These are phyloP conservation scores for Elaeagnus macrophylla DNA, from an alignment of 306 rosid species.

Conservation along the genomic window DNA sequence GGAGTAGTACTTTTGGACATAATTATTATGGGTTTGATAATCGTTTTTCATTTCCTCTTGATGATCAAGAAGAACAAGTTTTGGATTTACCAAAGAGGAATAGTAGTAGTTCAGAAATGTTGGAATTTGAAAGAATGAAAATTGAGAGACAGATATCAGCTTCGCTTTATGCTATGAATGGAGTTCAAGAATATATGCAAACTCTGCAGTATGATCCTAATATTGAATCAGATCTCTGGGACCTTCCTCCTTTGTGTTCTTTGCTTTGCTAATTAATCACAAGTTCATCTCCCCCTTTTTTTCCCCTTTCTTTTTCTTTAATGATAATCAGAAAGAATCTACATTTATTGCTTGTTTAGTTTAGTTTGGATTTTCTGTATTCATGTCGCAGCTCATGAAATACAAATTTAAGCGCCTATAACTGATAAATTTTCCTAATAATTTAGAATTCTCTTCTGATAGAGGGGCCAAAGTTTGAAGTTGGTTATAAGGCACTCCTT, in stretches of 20 bases:
- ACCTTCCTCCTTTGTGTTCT: constrained; percentile 78
- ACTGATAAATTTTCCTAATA: too few relatives aligned
- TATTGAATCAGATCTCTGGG: constrained; percentile 50
- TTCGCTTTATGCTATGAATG: constrained; percentile 84
- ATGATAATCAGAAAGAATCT: too few relatives aligned
- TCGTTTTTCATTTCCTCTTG: constrained; percentile 31
- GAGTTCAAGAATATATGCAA: constrained; percentile 85
- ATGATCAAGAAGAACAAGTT: constrained; percentile 11
- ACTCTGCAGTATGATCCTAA: constrained; percentile 56
- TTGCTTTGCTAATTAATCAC: constrained; percentile 35
- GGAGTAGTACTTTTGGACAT: constrained; percentile 29
- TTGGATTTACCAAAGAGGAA: constrained; percentile 41
- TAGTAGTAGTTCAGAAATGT: constrained; percentile 26
- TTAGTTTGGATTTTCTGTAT: too few relatives aligned
- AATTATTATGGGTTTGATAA: constrained; percentile 20
- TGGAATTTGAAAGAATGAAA: constrained; percentile 77
- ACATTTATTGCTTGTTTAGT: too few relatives aligned
- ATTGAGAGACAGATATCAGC: constrained; percentile 91
- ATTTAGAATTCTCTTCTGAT: too few relatives aligned
- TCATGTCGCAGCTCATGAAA: too few relatives aligned
- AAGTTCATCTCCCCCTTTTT: too few relatives aligned
- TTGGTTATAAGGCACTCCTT: too few relatives aligned
- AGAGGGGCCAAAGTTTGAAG: too few relatives aligned
- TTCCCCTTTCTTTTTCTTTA: too few relatives aligned
- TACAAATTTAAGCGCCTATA: too few relatives aligned